These are phyloP conservation scores for Penicillium ochrochloron DNA, from an alignment of 495 filamentous ascomycete genomes.

Conservation along the genomic window DNA sequence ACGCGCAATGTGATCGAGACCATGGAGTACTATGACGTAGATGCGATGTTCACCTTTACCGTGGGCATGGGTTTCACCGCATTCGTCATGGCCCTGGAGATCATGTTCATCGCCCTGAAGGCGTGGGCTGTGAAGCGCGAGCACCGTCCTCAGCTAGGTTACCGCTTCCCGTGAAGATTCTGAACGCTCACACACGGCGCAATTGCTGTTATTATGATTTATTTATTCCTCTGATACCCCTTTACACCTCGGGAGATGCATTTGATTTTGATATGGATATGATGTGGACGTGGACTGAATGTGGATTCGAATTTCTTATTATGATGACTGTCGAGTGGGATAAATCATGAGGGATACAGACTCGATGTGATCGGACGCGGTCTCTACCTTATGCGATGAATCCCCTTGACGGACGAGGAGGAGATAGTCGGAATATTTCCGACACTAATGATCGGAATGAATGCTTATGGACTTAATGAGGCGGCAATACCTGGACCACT, in stretches of 20 bases:
- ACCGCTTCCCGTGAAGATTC: constrained; percentile 28
- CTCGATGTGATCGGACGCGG: constrained; percentile 5
- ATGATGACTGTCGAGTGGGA: not conserved
- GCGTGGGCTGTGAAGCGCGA: constrained; percentile 81
- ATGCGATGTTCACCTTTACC: constrained; percentile 94
- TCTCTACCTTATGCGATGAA: not conserved
- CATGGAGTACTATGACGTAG: constrained; percentile 72
- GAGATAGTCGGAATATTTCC: not conserved
- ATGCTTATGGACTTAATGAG: constrained; percentile 10
- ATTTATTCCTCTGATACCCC: constrained; percentile 31
- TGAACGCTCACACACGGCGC: too few species aligned
- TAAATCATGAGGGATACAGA: not conserved
- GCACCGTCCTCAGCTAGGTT: constrained; percentile 34
- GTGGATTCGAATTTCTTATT: constrained; percentile 3
- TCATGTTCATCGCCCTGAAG: constrained; percentile 81
- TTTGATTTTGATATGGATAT: constrained; percentile 11
- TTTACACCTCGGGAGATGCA: constrained; percentile 25
- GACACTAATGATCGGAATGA: constrained; percentile 11
- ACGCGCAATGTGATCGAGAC: constrained; percentile 72
- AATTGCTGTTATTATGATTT: not conserved
- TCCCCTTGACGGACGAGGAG: not conserved
- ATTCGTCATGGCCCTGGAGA: constrained; percentile 84
- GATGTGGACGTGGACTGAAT: not conserved
- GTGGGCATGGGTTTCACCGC: constrained; percentile 83
- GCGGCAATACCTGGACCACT: not conserved